phyloP scores from a whole-genome alignment of 345 rosid genomes.

The Populus deltoides region DNA sequence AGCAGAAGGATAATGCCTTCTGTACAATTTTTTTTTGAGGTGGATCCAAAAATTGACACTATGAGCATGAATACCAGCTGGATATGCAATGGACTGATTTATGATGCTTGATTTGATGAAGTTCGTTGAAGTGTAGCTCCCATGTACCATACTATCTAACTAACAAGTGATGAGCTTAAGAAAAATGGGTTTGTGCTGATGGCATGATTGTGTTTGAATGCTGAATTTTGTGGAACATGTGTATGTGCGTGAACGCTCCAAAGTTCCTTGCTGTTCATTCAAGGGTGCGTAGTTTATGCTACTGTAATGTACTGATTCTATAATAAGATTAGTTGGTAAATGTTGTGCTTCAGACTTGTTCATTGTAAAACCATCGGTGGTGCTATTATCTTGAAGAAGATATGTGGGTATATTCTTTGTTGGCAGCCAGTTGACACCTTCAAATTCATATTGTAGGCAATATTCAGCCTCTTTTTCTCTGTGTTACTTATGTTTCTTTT shows the following conservation, averaged over 20 bases:
- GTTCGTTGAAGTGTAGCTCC: neutral
- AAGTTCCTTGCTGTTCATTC: neutral
- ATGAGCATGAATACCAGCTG: neutral
- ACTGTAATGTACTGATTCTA: no score
- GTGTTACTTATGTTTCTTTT: neutral
- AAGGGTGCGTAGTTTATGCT: neutral
- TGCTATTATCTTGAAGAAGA: neutral
- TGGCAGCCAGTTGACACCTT: neutral
- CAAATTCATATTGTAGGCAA: neutral
- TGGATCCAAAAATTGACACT: neutral
- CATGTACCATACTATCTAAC: neutral
- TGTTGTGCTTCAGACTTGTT: neutral
- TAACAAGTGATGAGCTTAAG: neutral
- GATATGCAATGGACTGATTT: neutral
- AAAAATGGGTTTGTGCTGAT: neutral
- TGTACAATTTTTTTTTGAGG: neutral
- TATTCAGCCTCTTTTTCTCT: neutral
- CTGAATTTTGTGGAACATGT: neutral
- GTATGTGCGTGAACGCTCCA: neutral
- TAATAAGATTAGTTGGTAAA: neutral
- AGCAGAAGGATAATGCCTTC: neutral
- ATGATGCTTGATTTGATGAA: neutral
- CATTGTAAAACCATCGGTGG: neutral
- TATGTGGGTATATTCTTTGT: neutral
- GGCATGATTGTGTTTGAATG: neutral